These are phyloP conservation scores for Phytopythium boreale DNA, from an alignment of 352 stramenopile species.

Conservation along the genomic window DNA sequence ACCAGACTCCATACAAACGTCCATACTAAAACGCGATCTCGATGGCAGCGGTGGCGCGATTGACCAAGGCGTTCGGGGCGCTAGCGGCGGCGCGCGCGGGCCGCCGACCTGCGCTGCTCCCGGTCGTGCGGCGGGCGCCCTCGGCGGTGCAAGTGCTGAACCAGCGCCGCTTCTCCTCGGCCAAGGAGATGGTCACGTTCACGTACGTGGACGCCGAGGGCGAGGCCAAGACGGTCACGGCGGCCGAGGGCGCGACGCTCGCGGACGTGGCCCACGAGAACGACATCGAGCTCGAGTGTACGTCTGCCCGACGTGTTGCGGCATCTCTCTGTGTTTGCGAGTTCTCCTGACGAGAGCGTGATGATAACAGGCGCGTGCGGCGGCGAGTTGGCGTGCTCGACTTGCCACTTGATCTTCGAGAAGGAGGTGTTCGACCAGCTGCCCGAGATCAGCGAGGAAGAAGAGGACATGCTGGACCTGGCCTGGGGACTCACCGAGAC, in stretches of 20 bases:
- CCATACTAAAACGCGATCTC: not conserved
- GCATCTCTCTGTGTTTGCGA: not conserved
- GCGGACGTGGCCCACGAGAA: constrained; percentile 92
- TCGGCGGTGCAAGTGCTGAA: not conserved
- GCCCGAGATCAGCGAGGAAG: constrained; percentile 88
- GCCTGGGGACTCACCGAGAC: constrained; percentile 93
- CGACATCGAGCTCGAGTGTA: constrained; percentile 91
- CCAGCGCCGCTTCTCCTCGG: too few relatives aligned
- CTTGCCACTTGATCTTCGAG: constrained; percentile 92
- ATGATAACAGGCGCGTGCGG: constrained; percentile 76
- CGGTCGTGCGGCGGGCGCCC: constrained; percentile 10
- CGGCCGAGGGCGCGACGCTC: constrained; percentile 70
- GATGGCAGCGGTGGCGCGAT: not conserved
- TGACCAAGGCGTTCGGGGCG: constrained; percentile 7
- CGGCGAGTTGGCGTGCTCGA: constrained; percentile 92
- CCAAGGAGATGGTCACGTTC: constrained; percentile 49
- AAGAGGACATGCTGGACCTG: constrained; percentile 96
- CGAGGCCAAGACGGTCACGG: constrained; percentile 61
- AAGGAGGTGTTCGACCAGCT: constrained; percentile 88
- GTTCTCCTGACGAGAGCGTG: not conserved
- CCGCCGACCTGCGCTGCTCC: constrained; percentile 7
- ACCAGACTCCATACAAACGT: too few relatives aligned
- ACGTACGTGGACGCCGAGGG: constrained; percentile 85
- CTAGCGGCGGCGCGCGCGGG: constrained; percentile 2
- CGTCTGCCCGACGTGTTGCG: not conserved